Evolutionary conservation across 306 rosid species (phyloP).

Genomic region (Medicago ruthenica): DNA sequence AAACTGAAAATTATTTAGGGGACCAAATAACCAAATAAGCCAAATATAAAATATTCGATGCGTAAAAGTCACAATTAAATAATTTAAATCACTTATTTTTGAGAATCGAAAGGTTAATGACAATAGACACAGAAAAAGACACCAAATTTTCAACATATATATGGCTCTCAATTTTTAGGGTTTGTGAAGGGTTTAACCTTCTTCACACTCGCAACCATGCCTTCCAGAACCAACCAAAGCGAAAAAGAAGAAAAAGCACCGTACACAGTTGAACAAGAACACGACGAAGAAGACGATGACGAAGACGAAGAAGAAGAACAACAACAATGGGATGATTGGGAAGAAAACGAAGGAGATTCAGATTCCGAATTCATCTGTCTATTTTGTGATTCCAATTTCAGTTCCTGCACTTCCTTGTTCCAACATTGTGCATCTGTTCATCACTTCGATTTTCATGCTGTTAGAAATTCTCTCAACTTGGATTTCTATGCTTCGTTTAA

Average conservation of each 20-base stretch:
- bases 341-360: conserved; percentile 52
- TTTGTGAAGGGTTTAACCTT: conserved; percentile 50
- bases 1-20: too few species aligned
- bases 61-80: too few species aligned
- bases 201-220: conserved; percentile 10
- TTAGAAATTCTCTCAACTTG: conserved; percentile 52
- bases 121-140: too few species aligned
- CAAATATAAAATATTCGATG: too few species aligned
- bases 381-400: conserved; percentile 68
- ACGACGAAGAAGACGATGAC: conserved; percentile 44
- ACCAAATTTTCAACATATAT: neutral
- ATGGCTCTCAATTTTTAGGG: conserved; percentile 28
- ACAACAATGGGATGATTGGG: conserved; percentile 72
- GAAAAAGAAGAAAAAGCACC: conserved; percentile 36
- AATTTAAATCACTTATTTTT: too few species aligned
- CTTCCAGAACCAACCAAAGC: conserved; percentile 32
- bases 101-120: too few species aligned
- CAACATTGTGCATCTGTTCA: conserved; percentile 68
- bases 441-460: conserved; percentile 63
- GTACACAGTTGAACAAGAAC: conserved; percentile 22
- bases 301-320: conserved; percentile 39
- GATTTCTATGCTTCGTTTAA: conserved; percentile 82
- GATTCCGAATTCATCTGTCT: conserved; percentile 61
- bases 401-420: conserved; percentile 54
- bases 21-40: too few species aligned